Conservation (phyloP, 2,329 filamentous ascomycete genomes). For the Sclerotinia minor region DNA sequence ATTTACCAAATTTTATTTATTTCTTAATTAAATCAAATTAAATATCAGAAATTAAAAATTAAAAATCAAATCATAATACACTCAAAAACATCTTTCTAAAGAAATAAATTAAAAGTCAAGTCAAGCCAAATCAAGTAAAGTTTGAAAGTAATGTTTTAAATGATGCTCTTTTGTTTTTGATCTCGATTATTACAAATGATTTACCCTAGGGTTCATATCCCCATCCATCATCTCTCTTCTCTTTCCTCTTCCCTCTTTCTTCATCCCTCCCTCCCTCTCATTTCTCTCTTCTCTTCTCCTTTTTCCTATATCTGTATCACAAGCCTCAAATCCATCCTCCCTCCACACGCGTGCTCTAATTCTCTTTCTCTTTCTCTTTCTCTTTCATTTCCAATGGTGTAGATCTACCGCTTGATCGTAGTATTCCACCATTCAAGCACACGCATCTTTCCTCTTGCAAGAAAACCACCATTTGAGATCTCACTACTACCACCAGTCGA, state of each 20-base stretch:
- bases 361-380: background rate
- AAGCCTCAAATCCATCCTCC: background rate
- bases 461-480: background rate
- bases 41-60: too few relatives aligned
- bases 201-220: constrained; percentile 19
- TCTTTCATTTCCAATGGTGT: background rate
- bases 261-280: background rate
- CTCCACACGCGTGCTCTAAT: background rate
- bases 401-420: background rate
- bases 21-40: too few relatives aligned
- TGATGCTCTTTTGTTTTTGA: constrained; percentile 16
- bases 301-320: background rate
- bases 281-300: background rate
- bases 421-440: background rate
- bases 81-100: background rate
- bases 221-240: background rate
- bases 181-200: constrained; percentile 22
- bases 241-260: too few relatives aligned
- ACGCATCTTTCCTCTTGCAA: background rate
- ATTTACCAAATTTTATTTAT: too few relatives aligned
- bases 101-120: too few relatives aligned
- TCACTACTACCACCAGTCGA: background rate
- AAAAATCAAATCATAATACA: background rate
- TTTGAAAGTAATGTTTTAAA: background rate
- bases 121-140: too few relatives aligned